Evolutionary conservation across 495 filamentous ascomycete species (phyloP).

Genomic region (Filosporella fistucella): DNA sequence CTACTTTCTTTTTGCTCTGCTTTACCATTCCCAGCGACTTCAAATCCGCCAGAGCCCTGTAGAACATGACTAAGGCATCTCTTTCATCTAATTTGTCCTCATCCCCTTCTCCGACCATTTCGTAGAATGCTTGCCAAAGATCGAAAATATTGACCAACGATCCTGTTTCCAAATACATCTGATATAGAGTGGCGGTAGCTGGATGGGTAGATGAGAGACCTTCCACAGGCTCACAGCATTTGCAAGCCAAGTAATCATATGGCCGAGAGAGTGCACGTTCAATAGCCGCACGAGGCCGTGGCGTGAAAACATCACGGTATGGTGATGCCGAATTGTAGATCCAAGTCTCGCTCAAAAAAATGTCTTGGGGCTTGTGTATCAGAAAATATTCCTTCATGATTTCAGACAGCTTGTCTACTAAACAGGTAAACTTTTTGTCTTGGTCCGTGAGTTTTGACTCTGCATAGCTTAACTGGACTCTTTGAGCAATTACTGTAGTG

Average conservation of each 20-base stretch:
- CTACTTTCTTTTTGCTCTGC: conserved; percentile 81
- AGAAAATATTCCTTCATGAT: conserved; percentile 51
- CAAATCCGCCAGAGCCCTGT: conserved; percentile 77
- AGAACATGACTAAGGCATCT: conserved; percentile 67
- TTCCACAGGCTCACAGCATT: conserved; percentile 53
- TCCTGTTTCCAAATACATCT: conserved; percentile 87
- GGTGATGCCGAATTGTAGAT: conserved; percentile 79
- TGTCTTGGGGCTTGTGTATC: conserved; percentile 51
- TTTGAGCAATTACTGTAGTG: conserved; percentile 83
- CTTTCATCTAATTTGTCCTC: conserved; percentile 44
- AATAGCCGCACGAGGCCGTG: conserved; percentile 70
- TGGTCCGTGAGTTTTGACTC: conserved; percentile 68
- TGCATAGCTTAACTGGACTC: conserved; percentile 79
- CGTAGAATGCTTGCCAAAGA: conserved; percentile 82
- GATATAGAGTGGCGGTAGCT: conserved; percentile 77
- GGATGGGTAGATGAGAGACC: conserved; percentile 62
- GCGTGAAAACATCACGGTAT: conserved; percentile 76
- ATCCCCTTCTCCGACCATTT: conserved; percentile 63
- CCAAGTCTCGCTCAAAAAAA: conserved; percentile 77
- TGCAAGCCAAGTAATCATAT: conserved; percentile 80
- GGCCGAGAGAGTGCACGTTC: conserved; percentile 77
- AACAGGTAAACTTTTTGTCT: conserved; percentile 69
- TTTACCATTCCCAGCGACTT: conserved; percentile 83
- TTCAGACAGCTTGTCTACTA: conserved; percentile 61
- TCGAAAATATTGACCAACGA: conserved; percentile 84